Base-by-base conservation (phyloP, 2,329 filamentous ascomycete genomes). In the Monilinia fructigena region DNA sequence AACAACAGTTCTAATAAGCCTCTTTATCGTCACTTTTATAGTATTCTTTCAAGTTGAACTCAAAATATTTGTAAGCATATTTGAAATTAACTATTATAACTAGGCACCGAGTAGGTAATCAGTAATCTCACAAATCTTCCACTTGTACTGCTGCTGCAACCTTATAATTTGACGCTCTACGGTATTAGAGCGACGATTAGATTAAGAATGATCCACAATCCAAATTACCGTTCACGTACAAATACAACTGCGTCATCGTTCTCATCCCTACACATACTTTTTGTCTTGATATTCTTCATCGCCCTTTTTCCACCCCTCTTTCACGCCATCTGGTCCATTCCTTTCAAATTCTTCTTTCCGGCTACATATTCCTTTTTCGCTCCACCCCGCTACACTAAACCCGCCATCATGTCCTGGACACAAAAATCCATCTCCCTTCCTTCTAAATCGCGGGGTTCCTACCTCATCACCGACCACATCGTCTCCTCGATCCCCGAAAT, bases 381-480 rank as follows among this genome's bases (percentile, higher is more conserved):
- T 42, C 42, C 67, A 58, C 56, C 69, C 67, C 54, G 66, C 69
- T 56, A 69, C 48, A 52, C 47, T 54, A 38, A 65, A 62, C 56
- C 70, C 48, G 65, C 71, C 68, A 78, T 75, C 67, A 87, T 88
- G 85, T 83, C 87, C 69, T 96, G 92, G 91, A 86, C 84, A 73
- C 94, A 97, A 80, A 97, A 95, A 78, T 85, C 89, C 61, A 88
- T 98, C 79, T 86, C 87, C 1, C 88, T 98, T 18, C 91, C 92
- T 61, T 76, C 91, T 26, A 85, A 86, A 76, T 86, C 88, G 55
- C 88, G 93, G 68, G 95, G 95, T 77, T 92, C 88, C 63, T 97
- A 97, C 80, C 90, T 98, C 68, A 85, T 98, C 74, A 97, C 94
- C 61, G 87, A 93, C 77, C 82, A 89, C 63, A 85, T 98, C 66